Percentiles rank a stretch among this genome's conserved stretches.
Evolutionary conservation across 352 stramenopile species (phyloP).

Genomic region (Globisporangium orthogonon): DNA sequence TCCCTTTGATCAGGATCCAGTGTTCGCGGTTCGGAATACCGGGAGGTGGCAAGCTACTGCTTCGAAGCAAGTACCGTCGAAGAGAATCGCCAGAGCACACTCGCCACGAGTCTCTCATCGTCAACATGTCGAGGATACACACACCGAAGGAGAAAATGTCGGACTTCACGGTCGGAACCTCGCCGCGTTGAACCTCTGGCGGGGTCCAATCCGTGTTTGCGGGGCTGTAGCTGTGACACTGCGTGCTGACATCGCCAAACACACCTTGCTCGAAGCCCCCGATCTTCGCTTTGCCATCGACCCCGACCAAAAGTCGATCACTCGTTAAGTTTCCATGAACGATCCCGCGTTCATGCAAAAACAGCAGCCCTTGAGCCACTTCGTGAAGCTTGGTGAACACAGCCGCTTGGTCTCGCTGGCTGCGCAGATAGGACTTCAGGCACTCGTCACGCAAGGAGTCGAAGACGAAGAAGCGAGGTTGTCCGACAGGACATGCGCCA

Average conservation of each 20-base stretch:
- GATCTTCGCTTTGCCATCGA: constrained; percentile 5
- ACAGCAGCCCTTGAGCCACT: constrained; percentile 5
- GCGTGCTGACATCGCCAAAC: not conserved
- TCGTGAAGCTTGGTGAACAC: constrained; percentile 7
- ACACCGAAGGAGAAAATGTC: constrained; percentile 6
- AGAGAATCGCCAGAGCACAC: not conserved
- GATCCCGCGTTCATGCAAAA: not conserved
- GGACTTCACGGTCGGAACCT: not conserved
- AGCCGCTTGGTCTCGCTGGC: not conserved
- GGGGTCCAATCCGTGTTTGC: not conserved
- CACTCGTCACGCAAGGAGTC: not conserved
- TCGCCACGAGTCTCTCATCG: constrained; percentile 2
- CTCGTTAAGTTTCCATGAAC: constrained; percentile 3
- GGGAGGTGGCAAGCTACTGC: not conserved
- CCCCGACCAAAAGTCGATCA: constrained; percentile 5
- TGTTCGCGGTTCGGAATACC: not conserved
- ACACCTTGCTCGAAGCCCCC: constrained; percentile 2
- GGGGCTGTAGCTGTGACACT: not conserved
- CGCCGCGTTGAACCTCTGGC: constrained; percentile 2
- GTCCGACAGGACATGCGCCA: not conserved
- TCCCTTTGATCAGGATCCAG: constrained; percentile 9
- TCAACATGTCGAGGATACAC: constrained; percentile 5
- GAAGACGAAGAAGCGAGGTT: constrained; percentile 4
- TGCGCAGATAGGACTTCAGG: not conserved
- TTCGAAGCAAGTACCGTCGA: constrained; percentile 1